These are phyloP conservation scores for Aspergillus arachidicola DNA, from an alignment of 2,329 filamentous ascomycete species.

Conservation along the genomic window DNA sequence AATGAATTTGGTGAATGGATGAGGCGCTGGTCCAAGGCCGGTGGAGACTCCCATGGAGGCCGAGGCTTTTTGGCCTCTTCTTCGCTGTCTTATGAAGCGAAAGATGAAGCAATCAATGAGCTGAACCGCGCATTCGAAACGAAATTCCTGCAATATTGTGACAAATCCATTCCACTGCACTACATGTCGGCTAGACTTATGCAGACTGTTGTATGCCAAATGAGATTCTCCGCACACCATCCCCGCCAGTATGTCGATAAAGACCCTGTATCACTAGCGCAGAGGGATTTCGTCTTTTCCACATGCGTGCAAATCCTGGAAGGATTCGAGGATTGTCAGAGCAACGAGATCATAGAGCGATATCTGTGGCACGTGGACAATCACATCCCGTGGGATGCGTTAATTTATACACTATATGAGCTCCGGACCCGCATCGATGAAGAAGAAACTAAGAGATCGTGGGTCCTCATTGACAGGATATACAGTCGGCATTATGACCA, in stretches of 20 bases:
- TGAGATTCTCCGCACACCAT: slow-evolving; percentile 51
- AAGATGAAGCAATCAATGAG: slow-evolving; percentile 35
- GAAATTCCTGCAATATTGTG: slow-evolving; percentile 41
- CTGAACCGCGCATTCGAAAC: slow-evolving; percentile 38
- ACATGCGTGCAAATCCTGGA: slow-evolving; percentile 40
- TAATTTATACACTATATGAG: slow-evolving; percentile 53
- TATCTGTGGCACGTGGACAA: slow-evolving; percentile 51
- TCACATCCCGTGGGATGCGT: slow-evolving; percentile 56
- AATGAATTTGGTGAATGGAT: slow-evolving; percentile 38
- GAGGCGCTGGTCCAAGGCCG: slow-evolving; percentile 19
- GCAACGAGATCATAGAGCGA: slow-evolving; percentile 41
- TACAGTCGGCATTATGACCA: slow-evolving; percentile 43
- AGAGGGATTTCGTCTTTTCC: slow-evolving; percentile 32
- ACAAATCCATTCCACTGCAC: slow-evolving; percentile 46
- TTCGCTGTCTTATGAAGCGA: slow-evolving; percentile 22
- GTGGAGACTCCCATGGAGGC: slow-evolving; percentile 15
- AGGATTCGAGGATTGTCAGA: slow-evolving; percentile 27
- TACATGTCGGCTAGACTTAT: slow-evolving; percentile 49
- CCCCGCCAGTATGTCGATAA: slow-evolving; percentile 38
- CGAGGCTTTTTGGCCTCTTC: slow-evolving; percentile 27
- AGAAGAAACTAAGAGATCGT: slow-evolving; percentile 43
- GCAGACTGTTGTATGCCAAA: slow-evolving; percentile 46
- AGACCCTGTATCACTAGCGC: slow-evolving; percentile 19
- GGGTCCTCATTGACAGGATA: slow-evolving; percentile 49
- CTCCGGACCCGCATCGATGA: slow-evolving; percentile 40